Evolutionary conservation across 176 grass and related monocot genomes (phyloP).

Genomic region (Bonia amplexicaulis): DNA sequence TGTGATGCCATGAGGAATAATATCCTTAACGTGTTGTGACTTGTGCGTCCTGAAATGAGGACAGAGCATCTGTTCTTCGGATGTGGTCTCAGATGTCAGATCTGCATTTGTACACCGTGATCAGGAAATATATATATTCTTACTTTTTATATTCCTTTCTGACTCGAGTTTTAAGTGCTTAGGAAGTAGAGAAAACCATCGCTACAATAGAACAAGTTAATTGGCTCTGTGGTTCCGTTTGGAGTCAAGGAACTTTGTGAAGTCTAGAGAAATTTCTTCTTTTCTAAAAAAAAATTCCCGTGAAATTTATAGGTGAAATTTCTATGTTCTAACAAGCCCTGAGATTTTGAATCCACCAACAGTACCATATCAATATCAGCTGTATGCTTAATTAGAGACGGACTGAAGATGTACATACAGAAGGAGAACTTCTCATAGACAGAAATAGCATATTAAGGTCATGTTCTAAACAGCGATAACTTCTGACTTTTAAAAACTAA

Average conservation of each 20-base stretch:
- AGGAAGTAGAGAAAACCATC: background rate
- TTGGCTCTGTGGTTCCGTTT: too few species aligned
- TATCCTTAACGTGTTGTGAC: conserved; percentile 1
- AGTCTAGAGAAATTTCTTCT: background rate
- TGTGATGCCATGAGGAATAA: background rate
- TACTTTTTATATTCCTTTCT: background rate
- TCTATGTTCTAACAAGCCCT: background rate
- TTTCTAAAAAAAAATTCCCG: background rate
- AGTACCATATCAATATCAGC: background rate
- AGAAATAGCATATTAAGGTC: too few species aligned
- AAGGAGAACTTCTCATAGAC: too few species aligned
- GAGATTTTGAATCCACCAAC: background rate
- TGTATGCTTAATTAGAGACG: background rate
- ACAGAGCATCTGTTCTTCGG: background rate
- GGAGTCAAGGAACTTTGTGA: background rate
- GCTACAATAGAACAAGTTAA: background rate
- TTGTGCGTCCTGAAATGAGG: background rate
- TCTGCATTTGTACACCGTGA: background rate
- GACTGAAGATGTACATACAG: background rate
- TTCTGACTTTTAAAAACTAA: too few species aligned
- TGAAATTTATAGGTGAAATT: background rate
- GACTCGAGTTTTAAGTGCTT: background rate
- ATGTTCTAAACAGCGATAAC: too few species aligned
- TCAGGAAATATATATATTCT: background rate
- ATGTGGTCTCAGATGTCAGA: background rate